Base-by-base conservation (phyloP, 2,329 filamentous ascomycete species). In the Beauveria sp. region DNA sequence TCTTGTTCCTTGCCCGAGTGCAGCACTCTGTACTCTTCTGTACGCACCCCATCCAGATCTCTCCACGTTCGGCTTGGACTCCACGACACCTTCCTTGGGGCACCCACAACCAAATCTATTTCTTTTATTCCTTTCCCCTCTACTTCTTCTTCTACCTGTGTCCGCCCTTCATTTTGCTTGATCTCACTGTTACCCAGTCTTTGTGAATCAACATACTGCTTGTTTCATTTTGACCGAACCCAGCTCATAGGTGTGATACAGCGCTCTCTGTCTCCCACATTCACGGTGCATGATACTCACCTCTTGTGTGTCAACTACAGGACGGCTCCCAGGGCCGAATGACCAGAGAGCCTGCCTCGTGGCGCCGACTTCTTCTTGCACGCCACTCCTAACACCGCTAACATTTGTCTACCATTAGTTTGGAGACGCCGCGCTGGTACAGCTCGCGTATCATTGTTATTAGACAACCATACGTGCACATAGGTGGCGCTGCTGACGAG, bases 61-160 rank as follows among this genome's bases (percentile, higher is more conserved):
- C 40, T 53, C 50, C 58, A 60, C 50, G 58, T 53, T 47, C 20
- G 42, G 49, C 22, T 53, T 60, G 58, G 58, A 60, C 58, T 60
- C 58, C 49, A 60, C 58, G 58, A 54, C 58, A 42, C 58, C 58
- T 60, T 60, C 50, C 47, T 22, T 18, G 49, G 40, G 42, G 49
- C 38, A 51, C 50, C 58, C 58, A 60, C 58, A 60, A 46, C 28
- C 58, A 47, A 60, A 47, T 60, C 58, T 59, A 47, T 38, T 59
- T 34, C 9, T 43, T 30, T 26, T 43, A 52, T n/a, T 28, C 40
- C 49, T 46, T 34, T 34, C 26, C 47, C 55, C 58, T 38, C 40
- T 24, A 42, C 26, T 60, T 30, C 49, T 22, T 38, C 24, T 24
- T 45, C 24, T 30, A 9, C 49, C 45, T 46, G 14, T n/a, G 18